Conservation (phyloP, 2,329 filamentous ascomycete species). For the Falciphora oryzae region DNA sequence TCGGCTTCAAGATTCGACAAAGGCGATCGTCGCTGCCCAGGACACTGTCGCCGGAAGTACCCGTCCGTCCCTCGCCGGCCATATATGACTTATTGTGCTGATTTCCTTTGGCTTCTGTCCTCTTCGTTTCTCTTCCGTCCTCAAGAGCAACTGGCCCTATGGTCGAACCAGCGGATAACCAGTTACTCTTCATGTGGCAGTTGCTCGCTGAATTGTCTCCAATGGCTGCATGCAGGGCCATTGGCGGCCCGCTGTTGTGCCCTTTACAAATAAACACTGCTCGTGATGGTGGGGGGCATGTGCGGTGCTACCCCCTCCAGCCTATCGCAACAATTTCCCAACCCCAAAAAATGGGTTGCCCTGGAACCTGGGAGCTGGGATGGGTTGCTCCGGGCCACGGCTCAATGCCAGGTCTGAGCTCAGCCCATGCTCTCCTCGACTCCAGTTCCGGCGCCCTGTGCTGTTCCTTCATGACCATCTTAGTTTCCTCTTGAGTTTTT, state of each 20-base stretch:
- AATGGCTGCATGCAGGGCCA: no score
- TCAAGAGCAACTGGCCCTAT: background rate
- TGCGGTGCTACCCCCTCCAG: background rate
- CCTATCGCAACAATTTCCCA: background rate
- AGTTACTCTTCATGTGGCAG: background rate
- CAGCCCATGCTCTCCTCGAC: no score
- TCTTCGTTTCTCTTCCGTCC: no score
- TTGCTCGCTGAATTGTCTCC: background rate
- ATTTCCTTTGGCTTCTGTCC: no score
- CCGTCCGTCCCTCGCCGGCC: background rate
- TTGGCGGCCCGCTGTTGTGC: no score
- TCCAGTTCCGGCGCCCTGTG: no score
- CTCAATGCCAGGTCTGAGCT: no score
- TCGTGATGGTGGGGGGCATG: no score
- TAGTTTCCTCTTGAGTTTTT: no score
- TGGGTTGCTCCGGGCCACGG: background rate
- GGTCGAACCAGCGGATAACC: background rate
- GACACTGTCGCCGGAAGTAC: background rate
- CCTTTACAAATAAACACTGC: no score
- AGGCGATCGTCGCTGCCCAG: background rate
- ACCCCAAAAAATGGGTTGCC: background rate
- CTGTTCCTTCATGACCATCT: no score
- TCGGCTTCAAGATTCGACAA: background rate
- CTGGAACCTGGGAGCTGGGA: background rate
- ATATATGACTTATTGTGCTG: background rate